phyloP scores from a whole-genome alignment of 2,329 filamentous ascomycete genomes.

The Aspergillus fischeri region DNA sequence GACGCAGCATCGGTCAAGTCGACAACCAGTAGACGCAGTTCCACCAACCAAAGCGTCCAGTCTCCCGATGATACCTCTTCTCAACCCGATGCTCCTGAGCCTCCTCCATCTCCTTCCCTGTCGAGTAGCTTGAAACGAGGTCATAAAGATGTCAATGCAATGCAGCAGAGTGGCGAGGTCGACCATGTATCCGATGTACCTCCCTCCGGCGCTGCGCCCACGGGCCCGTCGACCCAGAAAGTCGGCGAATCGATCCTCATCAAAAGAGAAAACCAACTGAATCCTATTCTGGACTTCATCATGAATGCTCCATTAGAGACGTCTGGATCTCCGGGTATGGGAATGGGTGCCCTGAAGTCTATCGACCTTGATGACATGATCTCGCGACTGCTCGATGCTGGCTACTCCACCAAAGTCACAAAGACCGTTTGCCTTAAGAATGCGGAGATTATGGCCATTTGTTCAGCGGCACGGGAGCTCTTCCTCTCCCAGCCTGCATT shows the following conservation, averaged over 20 bases:
- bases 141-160: constrained; percentile 72
- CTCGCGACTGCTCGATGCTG: constrained; percentile 85
- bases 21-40: constrained; percentile 49
- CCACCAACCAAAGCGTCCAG: constrained; percentile 26
- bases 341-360: constrained; percentile 85
- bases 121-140: constrained; percentile 68
- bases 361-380: constrained; percentile 98
- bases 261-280: constrained; percentile 68
- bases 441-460: constrained; percentile 93
- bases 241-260: constrained; percentile 88
- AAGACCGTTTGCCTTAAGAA: constrained; percentile 98
- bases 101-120: constrained; percentile 84
- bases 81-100: constrained; percentile 48
- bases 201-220: constrained; percentile 61
- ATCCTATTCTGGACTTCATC: constrained; percentile 57
- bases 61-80: constrained; percentile 43
- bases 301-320: constrained; percentile 39
- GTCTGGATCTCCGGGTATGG: constrained; percentile 58
- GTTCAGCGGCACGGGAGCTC: constrained; percentile 79
- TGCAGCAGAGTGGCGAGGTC: constrained; percentile 83
- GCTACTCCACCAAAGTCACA: constrained; percentile 93
- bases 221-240: constrained; percentile 55
- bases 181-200: constrained; percentile 91
- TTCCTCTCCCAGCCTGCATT: constrained; percentile 89
- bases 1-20: constrained; percentile 75